These are phyloP conservation scores for Termitomyces sp. DNA, from an alignment of 768 basidiomycete genomes.

Conservation along the genomic window DNA sequence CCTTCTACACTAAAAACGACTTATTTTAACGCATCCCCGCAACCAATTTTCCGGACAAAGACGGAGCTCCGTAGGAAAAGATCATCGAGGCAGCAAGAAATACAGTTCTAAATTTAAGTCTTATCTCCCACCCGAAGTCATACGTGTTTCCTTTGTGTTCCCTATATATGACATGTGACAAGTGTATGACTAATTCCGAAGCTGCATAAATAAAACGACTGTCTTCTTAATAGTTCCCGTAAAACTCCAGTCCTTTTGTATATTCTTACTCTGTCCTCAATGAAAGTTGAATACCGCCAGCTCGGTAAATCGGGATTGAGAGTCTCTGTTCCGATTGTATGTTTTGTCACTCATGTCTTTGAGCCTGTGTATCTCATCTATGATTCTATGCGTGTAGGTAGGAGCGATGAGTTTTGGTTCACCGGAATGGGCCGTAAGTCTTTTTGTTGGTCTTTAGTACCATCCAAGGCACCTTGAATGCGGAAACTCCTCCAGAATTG, in stretches of 20 bases:
- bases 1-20: too few species aligned
- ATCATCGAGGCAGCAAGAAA: neutral
- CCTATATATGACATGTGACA: too few species aligned
- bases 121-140: neutral
- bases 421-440: slow-evolving; percentile 9
- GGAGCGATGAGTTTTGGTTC: slow-evolving; percentile 15
- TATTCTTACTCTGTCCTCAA: neutral
- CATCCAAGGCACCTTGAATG: slow-evolving; percentile 14
- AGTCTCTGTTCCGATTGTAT: slow-evolving; percentile 12
- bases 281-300: slow-evolving; percentile 10
- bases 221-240: neutral
- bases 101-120: neutral
- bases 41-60: too few species aligned
- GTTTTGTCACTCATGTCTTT: neutral
- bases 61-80: neutral
- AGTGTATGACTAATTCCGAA: neutral
- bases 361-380: neutral
- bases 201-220: neutral
- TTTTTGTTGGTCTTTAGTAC: neutral
- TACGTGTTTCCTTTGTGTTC: neutral
- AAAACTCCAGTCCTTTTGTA: neutral
- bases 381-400: slow-evolving; percentile 1
- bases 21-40: too few species aligned
- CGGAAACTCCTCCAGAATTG: slow-evolving; percentile 26
- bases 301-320: slow-evolving; percentile 11